Evolutionary conservation across 768 basidiomycete genomes (phyloP).

Genomic region (Amanita rubescens): DNA sequence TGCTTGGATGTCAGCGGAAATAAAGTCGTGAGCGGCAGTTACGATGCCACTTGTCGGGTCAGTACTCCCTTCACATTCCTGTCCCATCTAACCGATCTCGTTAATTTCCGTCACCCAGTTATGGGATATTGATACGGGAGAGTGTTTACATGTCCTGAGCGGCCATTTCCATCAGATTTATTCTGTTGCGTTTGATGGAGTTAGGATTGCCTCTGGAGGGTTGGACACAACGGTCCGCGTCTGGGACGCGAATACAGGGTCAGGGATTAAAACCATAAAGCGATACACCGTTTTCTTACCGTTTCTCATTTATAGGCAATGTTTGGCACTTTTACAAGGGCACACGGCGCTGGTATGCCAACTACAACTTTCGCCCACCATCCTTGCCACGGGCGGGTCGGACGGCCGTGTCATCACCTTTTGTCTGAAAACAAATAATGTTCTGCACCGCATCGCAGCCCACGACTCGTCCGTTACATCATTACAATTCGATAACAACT

Average conservation of each 20-base stretch:
- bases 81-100: constrained; percentile 1
- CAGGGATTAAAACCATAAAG: constrained; percentile 16
- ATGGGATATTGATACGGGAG: constrained; percentile 87
- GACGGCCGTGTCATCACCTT: constrained; percentile 66
- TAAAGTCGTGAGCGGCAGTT: constrained; percentile 84
- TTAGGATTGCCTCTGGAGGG: constrained; percentile 76
- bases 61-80: constrained; percentile 18
- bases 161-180: constrained; percentile 91
- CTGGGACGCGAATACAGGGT: constrained; percentile 88
- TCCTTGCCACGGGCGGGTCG: constrained; percentile 79
- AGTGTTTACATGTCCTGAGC: constrained; percentile 71
- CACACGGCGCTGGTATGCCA: constrained; percentile 93
- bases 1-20: constrained; percentile 86
- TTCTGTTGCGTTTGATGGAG: constrained; percentile 84
- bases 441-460: constrained; percentile 67
- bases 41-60: constrained; percentile 83
- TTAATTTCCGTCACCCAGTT: constrained; percentile 36
- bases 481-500: constrained; percentile 78
- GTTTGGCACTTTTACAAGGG: constrained; percentile 79
- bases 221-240: constrained; percentile 90
- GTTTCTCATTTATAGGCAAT: constrained; percentile 42
- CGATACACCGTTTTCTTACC: not conserved
- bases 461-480: constrained; percentile 86
- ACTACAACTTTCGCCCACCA: constrained; percentile 62
- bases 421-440: constrained; percentile 29